Percentiles rank a stretch among this genome's conserved stretches.
Evolutionary conservation across 2,329 filamentous ascomycete species (phyloP).

Genomic region (Neocucurbitaria cava): DNA sequence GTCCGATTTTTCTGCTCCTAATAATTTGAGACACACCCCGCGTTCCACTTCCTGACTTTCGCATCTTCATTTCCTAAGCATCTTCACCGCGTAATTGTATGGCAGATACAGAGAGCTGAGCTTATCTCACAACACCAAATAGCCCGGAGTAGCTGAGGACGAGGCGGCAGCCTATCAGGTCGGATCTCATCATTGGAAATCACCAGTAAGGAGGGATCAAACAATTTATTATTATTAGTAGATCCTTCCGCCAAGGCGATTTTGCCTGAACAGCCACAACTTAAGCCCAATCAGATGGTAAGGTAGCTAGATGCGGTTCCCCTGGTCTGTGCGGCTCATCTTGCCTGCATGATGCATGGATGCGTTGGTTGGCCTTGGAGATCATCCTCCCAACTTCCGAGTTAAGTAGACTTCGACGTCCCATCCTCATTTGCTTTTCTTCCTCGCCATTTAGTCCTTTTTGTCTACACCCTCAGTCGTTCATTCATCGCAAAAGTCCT

Average conservation of each 20-base stretch:
- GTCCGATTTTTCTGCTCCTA: too few relatives aligned
- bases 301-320: not conserved
- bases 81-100: too few relatives aligned
- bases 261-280: not conserved
- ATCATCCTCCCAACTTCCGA: not conserved
- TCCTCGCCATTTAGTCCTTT: not conserved
- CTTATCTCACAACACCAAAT: not conserved
- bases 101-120: not conserved
- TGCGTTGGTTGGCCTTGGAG: slow-evolving; percentile 14
- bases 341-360: slow-evolving; percentile 21
- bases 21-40: too few relatives aligned
- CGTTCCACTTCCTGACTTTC: too few relatives aligned
- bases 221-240: not conserved
- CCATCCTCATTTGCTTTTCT: not conserved
- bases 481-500: not conserved
- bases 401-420: slow-evolving; percentile 4
- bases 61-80: too few relatives aligned
- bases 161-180: not conserved
- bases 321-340: slow-evolving; percentile 18
- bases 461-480: not conserved
- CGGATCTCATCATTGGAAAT: not conserved
- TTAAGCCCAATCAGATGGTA: not conserved
- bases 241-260: not conserved
- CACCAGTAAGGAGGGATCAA: not conserved
- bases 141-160: not conserved